Conservation (phyloP, 2,329 filamentous ascomycete species). For the Calonectria honghensis region DNA sequence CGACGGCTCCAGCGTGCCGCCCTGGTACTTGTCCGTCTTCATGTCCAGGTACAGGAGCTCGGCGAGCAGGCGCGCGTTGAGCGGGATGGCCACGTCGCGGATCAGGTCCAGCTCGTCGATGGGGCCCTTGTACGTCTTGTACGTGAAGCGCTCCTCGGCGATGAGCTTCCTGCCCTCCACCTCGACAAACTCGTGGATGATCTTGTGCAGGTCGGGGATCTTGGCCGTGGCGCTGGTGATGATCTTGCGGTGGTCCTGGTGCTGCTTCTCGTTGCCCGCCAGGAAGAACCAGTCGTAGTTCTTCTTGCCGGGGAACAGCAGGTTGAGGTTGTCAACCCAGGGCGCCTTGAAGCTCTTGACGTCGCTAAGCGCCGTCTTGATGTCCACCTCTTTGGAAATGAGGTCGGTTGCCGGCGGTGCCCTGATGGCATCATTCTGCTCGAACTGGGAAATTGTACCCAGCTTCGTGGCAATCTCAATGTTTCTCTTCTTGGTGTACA, state of each 20-base stretch:
- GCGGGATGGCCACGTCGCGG: slow-evolving; percentile 75
- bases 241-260: slow-evolving; percentile 53
- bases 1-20: slow-evolving; percentile 63
- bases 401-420: slow-evolving; percentile 57
- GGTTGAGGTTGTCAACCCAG: slow-evolving; percentile 52
- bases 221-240: slow-evolving; percentile 59
- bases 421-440: slow-evolving; percentile 58
- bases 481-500: slow-evolving; percentile 66
- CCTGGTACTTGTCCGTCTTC: slow-evolving; percentile 56
- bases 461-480: slow-evolving; percentile 61
- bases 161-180: slow-evolving; percentile 63
- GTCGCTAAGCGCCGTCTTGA: slow-evolving; percentile 59
- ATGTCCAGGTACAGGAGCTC: slow-evolving; percentile 76
- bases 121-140: slow-evolving; percentile 57
- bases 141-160: slow-evolving; percentile 60
- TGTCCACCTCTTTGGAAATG: slow-evolving; percentile 50
- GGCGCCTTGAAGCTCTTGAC: slow-evolving; percentile 60
- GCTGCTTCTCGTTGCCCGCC: slow-evolving; percentile 56
- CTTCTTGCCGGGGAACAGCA: slow-evolving; percentile 60
- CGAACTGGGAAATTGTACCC: slow-evolving; percentile 57
- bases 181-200: slow-evolving; percentile 59
- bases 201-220: slow-evolving; percentile 57
- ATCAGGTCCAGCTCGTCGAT: slow-evolving; percentile 65
- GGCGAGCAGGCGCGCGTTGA: slow-evolving; percentile 73
- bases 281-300: slow-evolving; percentile 64